Conservation (phyloP, 495 filamentous ascomycete species). For the Penicillium crystallinum region DNA sequence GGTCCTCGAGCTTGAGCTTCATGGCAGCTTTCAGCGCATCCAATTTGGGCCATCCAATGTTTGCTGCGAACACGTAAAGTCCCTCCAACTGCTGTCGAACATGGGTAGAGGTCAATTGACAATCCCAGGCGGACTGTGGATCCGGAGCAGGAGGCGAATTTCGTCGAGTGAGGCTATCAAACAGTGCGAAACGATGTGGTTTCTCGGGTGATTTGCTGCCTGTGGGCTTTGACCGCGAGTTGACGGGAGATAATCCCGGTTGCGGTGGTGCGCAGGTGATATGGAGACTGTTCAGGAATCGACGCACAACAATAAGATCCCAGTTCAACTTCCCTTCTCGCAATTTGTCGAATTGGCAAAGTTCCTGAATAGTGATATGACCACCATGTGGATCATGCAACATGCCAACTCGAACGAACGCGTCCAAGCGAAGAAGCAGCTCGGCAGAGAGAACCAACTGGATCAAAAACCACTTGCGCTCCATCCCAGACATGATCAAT, state of each 20-base stretch:
- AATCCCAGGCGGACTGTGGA: slow-evolving; percentile 30
- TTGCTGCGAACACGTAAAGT: slow-evolving; percentile 45
- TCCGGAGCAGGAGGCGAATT: slow-evolving; percentile 15
- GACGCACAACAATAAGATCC: slow-evolving; percentile 70
- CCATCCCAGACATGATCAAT: slow-evolving; percentile 37
- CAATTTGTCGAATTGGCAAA: slow-evolving; percentile 57
- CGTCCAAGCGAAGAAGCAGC: slow-evolving; percentile 68
- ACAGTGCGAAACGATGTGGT: slow-evolving; percentile 19
- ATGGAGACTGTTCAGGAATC: slow-evolving; percentile 70
- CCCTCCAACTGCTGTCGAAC: slow-evolving; percentile 45
- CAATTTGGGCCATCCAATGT: slow-evolving; percentile 46
- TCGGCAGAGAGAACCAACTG: slow-evolving; percentile 76
- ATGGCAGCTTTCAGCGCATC: slow-evolving; percentile 27
- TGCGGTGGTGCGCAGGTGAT: slow-evolving; percentile 23
- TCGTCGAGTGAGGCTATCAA: slow-evolving; percentile 25
- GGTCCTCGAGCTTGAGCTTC: slow-evolving; percentile 12
- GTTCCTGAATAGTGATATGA: slow-evolving; percentile 52
- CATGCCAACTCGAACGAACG: slow-evolving; percentile 52
- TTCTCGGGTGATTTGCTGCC: slow-evolving; percentile 25
- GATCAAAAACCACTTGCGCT: slow-evolving; percentile 72
- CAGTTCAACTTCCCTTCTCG: slow-evolving; percentile 67
- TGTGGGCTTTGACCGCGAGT: not conserved
- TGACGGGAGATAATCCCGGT: slow-evolving; percentile 1
- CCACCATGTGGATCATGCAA: slow-evolving; percentile 44
- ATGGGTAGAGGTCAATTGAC: slow-evolving; percentile 34